Base-by-base conservation (phyloP, 176 grass and related monocot genomes). In the Oryza coarctata region DNA sequence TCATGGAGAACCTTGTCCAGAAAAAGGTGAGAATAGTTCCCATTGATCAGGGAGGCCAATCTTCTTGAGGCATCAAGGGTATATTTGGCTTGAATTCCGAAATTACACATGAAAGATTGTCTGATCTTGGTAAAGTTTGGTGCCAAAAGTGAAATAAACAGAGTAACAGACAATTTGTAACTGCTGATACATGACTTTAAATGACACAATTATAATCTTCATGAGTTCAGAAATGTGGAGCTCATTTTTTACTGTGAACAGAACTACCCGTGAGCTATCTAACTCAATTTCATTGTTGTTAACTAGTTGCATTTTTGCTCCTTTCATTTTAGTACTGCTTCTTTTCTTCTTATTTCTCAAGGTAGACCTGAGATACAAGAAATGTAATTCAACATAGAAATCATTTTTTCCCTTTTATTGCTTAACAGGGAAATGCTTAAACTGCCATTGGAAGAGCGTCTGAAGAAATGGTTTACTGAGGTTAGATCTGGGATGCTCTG, bases 391-490 rank as follows among this genome's bases (percentile, higher is more conserved):
- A 78, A 20, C 61, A 27, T 36, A 18, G 12, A 63, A 29, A n/a
- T 76, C 49, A 64, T 10, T 66, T 44, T 58, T 38, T 80, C 0
- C 49, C 57, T 34, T 68, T 17, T 28, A 68, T 74, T 67, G 32
- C 63, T 75, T 70, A 23, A 75, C 52, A 91, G 92, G 84, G 44
- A 84, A 25, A 85, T 91, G 77, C 78, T 85, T 70, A 52, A 25
- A 61, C 68, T 91, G 8, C 84, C 92, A 18, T 34, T 94, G 63
- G 92, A 91, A 82, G 73, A 87, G 44, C 83, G 89, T 28, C 65
- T 94, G 52, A 91, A 73, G 60, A 91, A 87, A 72, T 94, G 92
- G 89, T 83, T 94, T 75, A 87, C 84, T 57, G 84, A 94, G 89
- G 92, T 94, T 86, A 76, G 68, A 65, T 50, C 60, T 75, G 26